Conservation (phyloP, 2,329 filamentous ascomycete species). For the Neonectria coccinea region DNA sequence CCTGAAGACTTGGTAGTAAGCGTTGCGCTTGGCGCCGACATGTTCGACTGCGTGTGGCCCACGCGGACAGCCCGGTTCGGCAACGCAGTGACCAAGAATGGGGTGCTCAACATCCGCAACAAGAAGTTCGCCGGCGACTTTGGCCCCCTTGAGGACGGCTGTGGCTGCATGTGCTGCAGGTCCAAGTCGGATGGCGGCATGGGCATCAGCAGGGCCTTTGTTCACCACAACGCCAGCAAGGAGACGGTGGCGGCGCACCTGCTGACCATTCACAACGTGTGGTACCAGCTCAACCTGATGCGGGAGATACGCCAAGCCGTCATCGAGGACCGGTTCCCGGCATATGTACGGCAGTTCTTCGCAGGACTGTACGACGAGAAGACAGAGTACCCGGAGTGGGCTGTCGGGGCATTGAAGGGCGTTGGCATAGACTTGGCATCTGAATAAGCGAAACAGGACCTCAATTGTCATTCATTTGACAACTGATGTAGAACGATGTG, state of each 20-base stretch:
- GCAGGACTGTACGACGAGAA: constrained; percentile 70
- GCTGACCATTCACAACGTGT: constrained; percentile 94
- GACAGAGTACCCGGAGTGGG: constrained; percentile 85
- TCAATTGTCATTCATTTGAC: constrained; percentile 4
- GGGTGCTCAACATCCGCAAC: constrained; percentile 87
- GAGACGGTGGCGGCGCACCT: constrained; percentile 91
- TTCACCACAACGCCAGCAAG: constrained; percentile 92
- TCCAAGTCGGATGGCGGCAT: constrained; percentile 75
- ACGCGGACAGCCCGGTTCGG: constrained; percentile 96
- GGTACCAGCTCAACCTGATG: constrained; percentile 92
- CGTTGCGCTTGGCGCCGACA: constrained; percentile 93
- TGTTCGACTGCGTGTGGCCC: constrained; percentile 99
- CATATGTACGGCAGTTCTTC: constrained; percentile 85
- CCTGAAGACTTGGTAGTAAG: constrained; percentile 96
- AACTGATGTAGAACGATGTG: background rate
- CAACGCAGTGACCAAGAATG: constrained; percentile 85
- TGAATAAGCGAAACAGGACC: constrained; percentile 33
- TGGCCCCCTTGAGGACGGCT: constrained; percentile 83
- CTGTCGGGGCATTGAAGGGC: constrained; percentile 78
- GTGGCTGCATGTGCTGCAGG: constrained; percentile 83
- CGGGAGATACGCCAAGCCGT: constrained; percentile 79
- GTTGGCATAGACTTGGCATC: constrained; percentile 78
- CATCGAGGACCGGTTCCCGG: constrained; percentile 82
- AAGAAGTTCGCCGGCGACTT: constrained; percentile 83
- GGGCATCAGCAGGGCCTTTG: constrained; percentile 87